Percentiles rank a stretch among this genome's conserved stretches.
Conservation (phyloP, 2,329 filamentous ascomycete genomes). For the Ploettnerulaceae sp. region DNA sequence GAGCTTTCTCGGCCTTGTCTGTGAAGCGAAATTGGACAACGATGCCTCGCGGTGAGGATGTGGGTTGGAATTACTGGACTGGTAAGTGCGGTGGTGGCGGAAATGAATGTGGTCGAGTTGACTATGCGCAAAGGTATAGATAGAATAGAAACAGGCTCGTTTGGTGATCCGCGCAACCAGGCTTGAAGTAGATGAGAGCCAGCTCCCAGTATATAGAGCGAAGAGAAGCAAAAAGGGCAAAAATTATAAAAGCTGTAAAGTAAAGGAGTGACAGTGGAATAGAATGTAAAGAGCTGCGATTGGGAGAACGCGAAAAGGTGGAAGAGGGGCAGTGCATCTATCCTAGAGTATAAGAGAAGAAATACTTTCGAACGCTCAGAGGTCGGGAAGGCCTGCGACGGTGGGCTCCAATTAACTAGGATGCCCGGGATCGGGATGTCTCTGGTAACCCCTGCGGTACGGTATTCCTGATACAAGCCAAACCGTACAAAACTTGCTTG, state of each 20-base stretch:
- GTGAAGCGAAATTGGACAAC: slow-evolving; percentile 36
- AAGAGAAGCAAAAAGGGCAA: slow-evolving; percentile 38
- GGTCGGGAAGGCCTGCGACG: slow-evolving; percentile 35
- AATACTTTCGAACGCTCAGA: slow-evolving; percentile 36
- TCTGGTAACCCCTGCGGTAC: slow-evolving; percentile 30
- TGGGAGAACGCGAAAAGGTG: slow-evolving; percentile 43
- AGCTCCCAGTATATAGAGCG: slow-evolving; percentile 50
- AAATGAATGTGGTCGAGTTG: slow-evolving; percentile 41
- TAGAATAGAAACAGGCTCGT: slow-evolving; percentile 41
- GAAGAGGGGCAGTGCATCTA: slow-evolving; percentile 46
- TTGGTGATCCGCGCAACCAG: slow-evolving; percentile 35
- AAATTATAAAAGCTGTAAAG: slow-evolving; percentile 37
- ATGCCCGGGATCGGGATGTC: slow-evolving; percentile 32
- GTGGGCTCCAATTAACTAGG: slow-evolving; percentile 25
- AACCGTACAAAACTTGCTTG: slow-evolving; percentile 24
- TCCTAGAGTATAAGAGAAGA: slow-evolving; percentile 49
- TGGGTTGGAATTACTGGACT: slow-evolving; percentile 35
- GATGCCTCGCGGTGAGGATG: slow-evolving; percentile 39
- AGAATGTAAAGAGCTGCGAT: slow-evolving; percentile 38
- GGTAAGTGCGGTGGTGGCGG: slow-evolving; percentile 30
- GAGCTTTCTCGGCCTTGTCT: slow-evolving; percentile 34
- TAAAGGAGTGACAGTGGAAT: slow-evolving; percentile 49
- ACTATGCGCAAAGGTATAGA: too few species aligned
- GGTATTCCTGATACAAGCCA: slow-evolving; percentile 34
- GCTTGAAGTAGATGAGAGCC: slow-evolving; percentile 48